Evolutionary conservation across 2,329 filamentous ascomycete species (phyloP).

Genomic region (Penicillium sp.): DNA sequence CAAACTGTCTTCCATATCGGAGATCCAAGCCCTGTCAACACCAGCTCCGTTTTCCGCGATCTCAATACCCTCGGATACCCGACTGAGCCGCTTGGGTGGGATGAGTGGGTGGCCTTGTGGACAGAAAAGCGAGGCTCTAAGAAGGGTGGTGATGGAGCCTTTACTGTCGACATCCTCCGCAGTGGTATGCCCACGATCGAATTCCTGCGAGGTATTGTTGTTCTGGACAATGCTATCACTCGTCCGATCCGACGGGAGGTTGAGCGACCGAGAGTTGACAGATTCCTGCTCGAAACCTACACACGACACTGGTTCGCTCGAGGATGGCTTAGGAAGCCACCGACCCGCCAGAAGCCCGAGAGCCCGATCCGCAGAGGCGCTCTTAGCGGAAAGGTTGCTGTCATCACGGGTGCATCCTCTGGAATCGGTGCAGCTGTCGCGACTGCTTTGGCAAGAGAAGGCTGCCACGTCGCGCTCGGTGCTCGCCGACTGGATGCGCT

Average conservation of each 20-base stretch:
- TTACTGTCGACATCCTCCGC: slow-evolving; percentile 78
- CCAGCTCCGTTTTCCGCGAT: slow-evolving; percentile 66
- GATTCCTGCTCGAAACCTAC: slow-evolving; percentile 74
- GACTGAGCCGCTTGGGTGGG: slow-evolving; percentile 69
- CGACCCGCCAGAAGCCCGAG: slow-evolving; percentile 55
- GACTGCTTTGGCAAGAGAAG: slow-evolving; percentile 69
- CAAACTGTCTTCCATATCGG: slow-evolving; percentile 76
- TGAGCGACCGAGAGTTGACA: slow-evolving; percentile 71
- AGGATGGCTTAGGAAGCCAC: slow-evolving; percentile 73
- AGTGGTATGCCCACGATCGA: slow-evolving; percentile 80
- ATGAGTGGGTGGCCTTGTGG: slow-evolving; percentile 77
- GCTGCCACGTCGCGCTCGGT: slow-evolving; percentile 72
- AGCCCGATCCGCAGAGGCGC: slow-evolving; percentile 59
- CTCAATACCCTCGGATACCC: slow-evolving; percentile 71
- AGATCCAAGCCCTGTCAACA: slow-evolving; percentile 72
- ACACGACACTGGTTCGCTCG: slow-evolving; percentile 79
- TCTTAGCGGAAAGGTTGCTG: slow-evolving; percentile 70
- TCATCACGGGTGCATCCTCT: slow-evolving; percentile 79
- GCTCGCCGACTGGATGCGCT: slow-evolving; percentile 73
- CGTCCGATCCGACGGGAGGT: slow-evolving; percentile 63
- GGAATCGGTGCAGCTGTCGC: slow-evolving; percentile 80
- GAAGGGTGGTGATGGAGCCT: slow-evolving; percentile 71
- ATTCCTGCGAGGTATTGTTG: slow-evolving; percentile 71
- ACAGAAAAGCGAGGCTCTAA: slow-evolving; percentile 68
- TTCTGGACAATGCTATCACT: slow-evolving; percentile 73